phyloP scores from a whole-genome alignment of 2,329 filamentous ascomycete species.

The Paraphoma chrysanthemicola region DNA sequence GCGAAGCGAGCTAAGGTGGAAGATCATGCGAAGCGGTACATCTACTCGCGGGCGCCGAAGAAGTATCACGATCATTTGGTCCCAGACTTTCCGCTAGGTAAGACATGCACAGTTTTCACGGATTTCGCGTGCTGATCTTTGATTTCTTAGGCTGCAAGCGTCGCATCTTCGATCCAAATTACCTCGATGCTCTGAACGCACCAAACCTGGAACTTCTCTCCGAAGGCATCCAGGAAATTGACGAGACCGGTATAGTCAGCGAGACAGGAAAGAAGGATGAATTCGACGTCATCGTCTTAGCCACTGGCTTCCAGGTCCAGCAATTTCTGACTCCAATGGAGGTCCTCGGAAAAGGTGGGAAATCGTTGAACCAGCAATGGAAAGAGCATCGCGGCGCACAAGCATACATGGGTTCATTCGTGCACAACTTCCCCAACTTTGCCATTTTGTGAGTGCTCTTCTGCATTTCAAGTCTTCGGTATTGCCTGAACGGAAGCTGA shows the following conservation, averaged over 20 bases:
- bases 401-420: slow-evolving; percentile 22
- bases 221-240: slow-evolving; percentile 28
- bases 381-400: slow-evolving; percentile 21
- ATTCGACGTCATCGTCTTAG: slow-evolving; percentile 44
- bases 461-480: neutral
- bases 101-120: neutral
- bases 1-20: slow-evolving; percentile 8
- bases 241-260: slow-evolving; percentile 26
- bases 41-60: slow-evolving; percentile 22
- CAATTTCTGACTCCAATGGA: slow-evolving; percentile 46
- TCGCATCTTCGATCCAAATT: slow-evolving; percentile 26
- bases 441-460: slow-evolving; percentile 17
- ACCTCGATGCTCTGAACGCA: slow-evolving; percentile 30
- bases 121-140: neutral
- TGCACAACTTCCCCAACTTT: slow-evolving; percentile 35
- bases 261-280: slow-evolving; percentile 13
- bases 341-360: slow-evolving; percentile 32
- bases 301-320: slow-evolving; percentile 46
- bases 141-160: slow-evolving; percentile 13
- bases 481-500: neutral
- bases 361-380: slow-evolving; percentile 24
- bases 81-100: slow-evolving; percentile 38
- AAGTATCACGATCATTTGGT: slow-evolving; percentile 33
- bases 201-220: slow-evolving; percentile 24
- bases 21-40: slow-evolving; percentile 26